Evolutionary conservation across 2,329 filamentous ascomycete species (phyloP).

Genomic region (Penicillium hordei): DNA sequence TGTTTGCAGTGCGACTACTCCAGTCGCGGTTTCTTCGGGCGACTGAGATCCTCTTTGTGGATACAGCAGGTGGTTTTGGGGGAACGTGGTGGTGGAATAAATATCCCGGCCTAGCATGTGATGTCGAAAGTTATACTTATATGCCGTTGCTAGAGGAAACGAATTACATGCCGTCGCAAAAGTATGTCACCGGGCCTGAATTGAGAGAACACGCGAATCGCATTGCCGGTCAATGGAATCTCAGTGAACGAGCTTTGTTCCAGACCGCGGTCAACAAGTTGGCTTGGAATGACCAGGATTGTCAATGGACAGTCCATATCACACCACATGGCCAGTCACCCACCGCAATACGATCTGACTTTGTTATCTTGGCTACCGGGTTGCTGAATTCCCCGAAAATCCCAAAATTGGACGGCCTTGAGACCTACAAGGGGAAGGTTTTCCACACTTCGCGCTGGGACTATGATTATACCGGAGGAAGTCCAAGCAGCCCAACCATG

Average conservation of each 20-base stretch:
- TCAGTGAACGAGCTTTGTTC: constrained; percentile 49
- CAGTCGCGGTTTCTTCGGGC: constrained; percentile 34
- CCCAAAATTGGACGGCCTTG: constrained; percentile 22
- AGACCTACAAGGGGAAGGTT: constrained; percentile 21
- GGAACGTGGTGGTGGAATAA: constrained; percentile 53
- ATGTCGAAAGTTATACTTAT: constrained; percentile 62
- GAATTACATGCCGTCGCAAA: constrained; percentile 57
- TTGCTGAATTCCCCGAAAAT: constrained; percentile 22
- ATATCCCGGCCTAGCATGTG: constrained; percentile 54
- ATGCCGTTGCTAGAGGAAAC: constrained; percentile 62
- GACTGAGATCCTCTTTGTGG: constrained; percentile 13
- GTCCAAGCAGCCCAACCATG: constrained; percentile 38
- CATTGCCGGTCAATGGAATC: constrained; percentile 47
- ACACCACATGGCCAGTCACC: constrained; percentile 19
- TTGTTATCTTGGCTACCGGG: constrained; percentile 40
- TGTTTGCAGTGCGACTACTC: constrained; percentile 43
- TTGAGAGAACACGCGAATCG: constrained; percentile 49
- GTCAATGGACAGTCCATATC: constrained; percentile 34
- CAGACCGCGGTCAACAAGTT: constrained; percentile 45
- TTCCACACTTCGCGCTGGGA: constrained; percentile 32
- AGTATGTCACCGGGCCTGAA: constrained; percentile 49
- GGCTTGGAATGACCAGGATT: constrained; percentile 49
- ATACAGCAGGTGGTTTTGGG: constrained; percentile 49
- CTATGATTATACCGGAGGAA: constrained; percentile 41
- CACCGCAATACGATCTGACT: constrained; percentile 37